Conservation (phyloP, 768 basidiomycete genomes). For the Mycena rosella region DNA sequence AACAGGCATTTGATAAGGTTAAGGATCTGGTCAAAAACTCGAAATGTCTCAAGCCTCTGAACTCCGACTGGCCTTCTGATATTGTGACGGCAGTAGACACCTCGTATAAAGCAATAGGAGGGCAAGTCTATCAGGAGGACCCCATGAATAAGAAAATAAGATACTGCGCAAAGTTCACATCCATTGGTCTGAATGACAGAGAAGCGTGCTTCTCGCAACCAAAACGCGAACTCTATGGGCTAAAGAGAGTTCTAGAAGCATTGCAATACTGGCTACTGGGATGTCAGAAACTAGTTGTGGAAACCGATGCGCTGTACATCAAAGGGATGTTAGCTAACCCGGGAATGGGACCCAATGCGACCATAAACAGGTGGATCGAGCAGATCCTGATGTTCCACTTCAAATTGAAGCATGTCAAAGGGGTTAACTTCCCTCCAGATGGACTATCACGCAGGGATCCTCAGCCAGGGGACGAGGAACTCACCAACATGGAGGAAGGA, state of each 20-base stretch:
- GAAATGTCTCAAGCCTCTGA: conserved; percentile 47
- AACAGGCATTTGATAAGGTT: conserved; percentile 36
- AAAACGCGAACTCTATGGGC: conserved; percentile 55
- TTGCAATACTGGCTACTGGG: too few relatives aligned
- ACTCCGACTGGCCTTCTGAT: conserved; percentile 44
- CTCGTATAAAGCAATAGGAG: conserved; percentile 49
- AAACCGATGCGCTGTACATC: too few relatives aligned
- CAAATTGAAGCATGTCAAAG: conserved; percentile 45
- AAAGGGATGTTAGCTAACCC: too few relatives aligned
- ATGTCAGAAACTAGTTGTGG: too few relatives aligned
- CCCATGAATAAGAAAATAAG: conserved; percentile 33
- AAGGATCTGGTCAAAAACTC: conserved; percentile 41
- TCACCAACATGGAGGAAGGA: neutral
- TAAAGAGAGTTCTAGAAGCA: conserved; percentile 46
- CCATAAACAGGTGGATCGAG: too few relatives aligned
- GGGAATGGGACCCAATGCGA: too few relatives aligned
- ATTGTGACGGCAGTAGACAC: conserved; percentile 55
- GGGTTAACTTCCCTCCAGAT: conserved; percentile 44
- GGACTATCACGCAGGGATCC: conserved; percentile 44
- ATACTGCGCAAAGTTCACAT: conserved; percentile 50
- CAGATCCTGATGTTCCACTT: conserved; percentile 52
- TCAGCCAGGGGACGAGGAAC: conserved; percentile 33
- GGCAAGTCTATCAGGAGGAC: conserved; percentile 51
- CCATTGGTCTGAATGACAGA: conserved; percentile 51
- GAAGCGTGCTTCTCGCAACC: conserved; percentile 53